Percentiles rank a stretch among this genome's conserved stretches.
Conservation (phyloP, 352 stramenopile genomes). For the Phytophthora boehmeriae region DNA sequence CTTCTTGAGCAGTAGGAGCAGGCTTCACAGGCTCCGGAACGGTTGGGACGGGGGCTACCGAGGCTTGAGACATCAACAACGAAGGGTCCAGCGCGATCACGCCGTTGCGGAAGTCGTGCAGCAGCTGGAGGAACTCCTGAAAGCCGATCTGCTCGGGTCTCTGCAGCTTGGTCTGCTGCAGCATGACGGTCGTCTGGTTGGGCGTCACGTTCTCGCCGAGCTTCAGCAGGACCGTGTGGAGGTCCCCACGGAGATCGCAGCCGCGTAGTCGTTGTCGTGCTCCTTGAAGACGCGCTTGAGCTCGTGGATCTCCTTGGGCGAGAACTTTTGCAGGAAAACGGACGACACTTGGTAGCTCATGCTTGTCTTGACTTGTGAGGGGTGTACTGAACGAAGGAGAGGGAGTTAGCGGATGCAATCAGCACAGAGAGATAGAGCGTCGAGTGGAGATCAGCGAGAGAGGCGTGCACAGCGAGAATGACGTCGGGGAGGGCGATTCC, state of each 20-base stretch:
- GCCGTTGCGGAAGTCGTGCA: slow-evolving; percentile 76
- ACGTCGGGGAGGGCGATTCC: not conserved
- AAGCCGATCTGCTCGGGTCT: slow-evolving; percentile 62
- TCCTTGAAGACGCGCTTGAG: slow-evolving; percentile 88
- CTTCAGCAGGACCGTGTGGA: slow-evolving; percentile 71
- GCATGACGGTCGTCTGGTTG: slow-evolving; percentile 58
- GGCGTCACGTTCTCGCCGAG: slow-evolving; percentile 83
- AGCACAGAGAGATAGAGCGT: not conserved
- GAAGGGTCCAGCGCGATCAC: slow-evolving; percentile 60
- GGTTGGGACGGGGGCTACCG: slow-evolving; percentile 29
- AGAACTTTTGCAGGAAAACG: slow-evolving; percentile 86
- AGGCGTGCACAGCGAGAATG: not conserved
- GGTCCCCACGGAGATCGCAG: slow-evolving; percentile 54
- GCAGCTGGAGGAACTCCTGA: slow-evolving; percentile 81
- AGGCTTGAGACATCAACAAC: slow-evolving; percentile 47
- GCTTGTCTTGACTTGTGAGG: not conserved
- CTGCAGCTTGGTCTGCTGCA: slow-evolving; percentile 68
- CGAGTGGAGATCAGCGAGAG: not conserved
- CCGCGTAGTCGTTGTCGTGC: slow-evolving; percentile 76
- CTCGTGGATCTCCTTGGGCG: slow-evolving; percentile 88
- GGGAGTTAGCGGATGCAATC: not conserved
- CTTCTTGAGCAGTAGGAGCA: not conserved
- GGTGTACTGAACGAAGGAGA: not conserved
- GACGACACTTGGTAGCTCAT: slow-evolving; percentile 90
- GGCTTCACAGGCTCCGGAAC: slow-evolving; percentile 14